phyloP scores from a whole-genome alignment of 2,329 filamentous ascomycete species.

The Grosmannia clavigera region DNA sequence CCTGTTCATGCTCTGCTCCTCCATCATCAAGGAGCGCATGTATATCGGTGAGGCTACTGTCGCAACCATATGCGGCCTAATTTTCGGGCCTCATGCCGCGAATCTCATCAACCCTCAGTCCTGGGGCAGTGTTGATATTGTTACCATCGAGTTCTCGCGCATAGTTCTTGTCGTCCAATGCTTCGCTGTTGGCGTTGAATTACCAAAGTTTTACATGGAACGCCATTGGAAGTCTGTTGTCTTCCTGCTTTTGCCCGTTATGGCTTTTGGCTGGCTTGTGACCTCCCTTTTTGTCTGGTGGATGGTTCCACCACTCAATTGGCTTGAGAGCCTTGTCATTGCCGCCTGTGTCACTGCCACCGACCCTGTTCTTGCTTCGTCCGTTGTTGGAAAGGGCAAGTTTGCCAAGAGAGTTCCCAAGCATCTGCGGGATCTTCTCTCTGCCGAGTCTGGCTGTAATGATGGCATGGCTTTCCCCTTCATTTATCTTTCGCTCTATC shows the following conservation, averaged over 20 bases:
- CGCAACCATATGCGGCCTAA: constrained; percentile 75
- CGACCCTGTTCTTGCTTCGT: constrained; percentile 91
- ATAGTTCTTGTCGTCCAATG: constrained; percentile 86
- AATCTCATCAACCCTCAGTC: constrained; percentile 62
- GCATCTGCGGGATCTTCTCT: constrained; percentile 88
- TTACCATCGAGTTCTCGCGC: constrained; percentile 80
- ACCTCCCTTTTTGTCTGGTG: constrained; percentile 94
- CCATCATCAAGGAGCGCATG: constrained; percentile 93
- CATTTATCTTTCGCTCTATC: constrained; percentile 81
- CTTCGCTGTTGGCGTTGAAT: constrained; percentile 81
- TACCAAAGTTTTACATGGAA: constrained; percentile 95
- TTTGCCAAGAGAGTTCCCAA: constrained; percentile 96
- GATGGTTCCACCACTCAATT: constrained; percentile 65
- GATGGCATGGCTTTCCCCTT: constrained; percentile 99
- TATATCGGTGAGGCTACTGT: constrained; percentile 99
- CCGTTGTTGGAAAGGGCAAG: constrained; percentile 96
- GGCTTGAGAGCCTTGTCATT: constrained; percentile 78
- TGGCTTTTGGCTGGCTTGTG: constrained; percentile 91
- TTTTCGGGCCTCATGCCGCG: constrained; percentile 76
- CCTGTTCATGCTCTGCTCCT: constrained; percentile 96
- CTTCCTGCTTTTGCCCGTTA: constrained; percentile 82
- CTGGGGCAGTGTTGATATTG: constrained; percentile 77
- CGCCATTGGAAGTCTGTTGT: constrained; percentile 90
- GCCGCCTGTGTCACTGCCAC: constrained; percentile 95
- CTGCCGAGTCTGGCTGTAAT: constrained; percentile 95